Conservation (phyloP, 2,329 filamentous ascomycete species). For the Ilyonectria destructans region DNA sequence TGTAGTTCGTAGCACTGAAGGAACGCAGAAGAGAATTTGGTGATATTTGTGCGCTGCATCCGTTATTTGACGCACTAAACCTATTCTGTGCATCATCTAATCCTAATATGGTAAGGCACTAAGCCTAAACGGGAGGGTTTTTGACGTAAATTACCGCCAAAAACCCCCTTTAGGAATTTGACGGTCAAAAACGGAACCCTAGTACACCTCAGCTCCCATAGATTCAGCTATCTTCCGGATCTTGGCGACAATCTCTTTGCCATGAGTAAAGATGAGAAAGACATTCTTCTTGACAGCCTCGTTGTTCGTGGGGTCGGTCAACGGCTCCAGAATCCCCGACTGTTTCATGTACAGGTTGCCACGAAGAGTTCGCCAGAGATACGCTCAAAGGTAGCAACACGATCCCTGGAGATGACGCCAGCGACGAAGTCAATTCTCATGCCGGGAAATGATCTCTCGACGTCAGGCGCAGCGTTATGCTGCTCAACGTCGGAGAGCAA, state of each 20-base stretch:
- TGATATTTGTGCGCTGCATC: too few relatives aligned
- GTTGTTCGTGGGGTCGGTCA: slow-evolving; percentile 93
- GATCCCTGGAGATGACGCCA: slow-evolving; percentile 93
- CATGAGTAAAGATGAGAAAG: slow-evolving; percentile 99
- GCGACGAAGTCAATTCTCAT: slow-evolving; percentile 99
- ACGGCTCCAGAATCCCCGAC: slow-evolving; percentile 94
- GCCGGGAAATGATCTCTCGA: slow-evolving; percentile 90
- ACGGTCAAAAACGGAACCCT: too few relatives aligned
- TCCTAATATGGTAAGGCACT: too few relatives aligned
- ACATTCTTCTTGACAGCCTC: slow-evolving; percentile 97
- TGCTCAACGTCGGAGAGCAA: slow-evolving; percentile 95
- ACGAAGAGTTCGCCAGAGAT: slow-evolving; percentile 98
- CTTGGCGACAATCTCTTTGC: slow-evolving; percentile 98
- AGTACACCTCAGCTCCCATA: slow-evolving; percentile 93
- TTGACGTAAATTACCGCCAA: too few relatives aligned
- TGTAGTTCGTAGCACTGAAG: too few relatives aligned
- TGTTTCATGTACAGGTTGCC: slow-evolving; percentile 99
- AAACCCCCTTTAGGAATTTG: too few relatives aligned
- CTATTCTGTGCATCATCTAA: too few relatives aligned
- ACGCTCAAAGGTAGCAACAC: slow-evolving; percentile 95
- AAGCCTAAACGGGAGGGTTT: too few relatives aligned
- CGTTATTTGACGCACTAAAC: too few relatives aligned
- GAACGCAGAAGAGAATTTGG: too few relatives aligned
- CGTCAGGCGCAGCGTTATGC: slow-evolving; percentile 77
- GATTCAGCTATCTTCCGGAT: slow-evolving; percentile 99